Base-by-base conservation (phyloP, 169 alveolate genomes). In the Perkinsus chesapeaki region DNA sequence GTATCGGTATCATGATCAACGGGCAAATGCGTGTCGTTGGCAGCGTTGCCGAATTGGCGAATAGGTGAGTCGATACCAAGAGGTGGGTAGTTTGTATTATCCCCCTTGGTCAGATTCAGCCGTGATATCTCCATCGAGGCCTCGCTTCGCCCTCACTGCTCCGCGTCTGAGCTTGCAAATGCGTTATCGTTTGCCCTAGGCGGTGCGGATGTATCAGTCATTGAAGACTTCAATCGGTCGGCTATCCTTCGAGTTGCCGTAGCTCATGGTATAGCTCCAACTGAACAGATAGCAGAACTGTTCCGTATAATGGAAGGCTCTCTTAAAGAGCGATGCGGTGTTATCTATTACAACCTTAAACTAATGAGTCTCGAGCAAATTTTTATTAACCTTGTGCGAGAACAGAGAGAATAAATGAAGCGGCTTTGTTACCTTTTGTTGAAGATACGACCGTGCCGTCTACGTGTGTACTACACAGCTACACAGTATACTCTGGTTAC, bases 1-100 rank as follows among this genome's bases (percentile, higher is more conserved):
- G 96, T 92, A 95, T 97, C 95, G 98, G 97, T 31, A 97, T 97
- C 60, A 95, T 96, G 96, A 98, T 97, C 5, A 97, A 96, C 39
- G 98, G 98, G 47, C 82, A 82, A 1, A 96, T 97, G 37, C 94
- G 95, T 39, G 97, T 98, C 91, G 93, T 96, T 93, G 98, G 98
- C 0, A 92, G 97, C 39, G 93, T 96, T 39, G 91, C 95, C 91
- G 96, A 96, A 48, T 94, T 96, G 23, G 96, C 95, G 92, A 95
- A 93, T 91, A 96, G 94, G 94, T 95, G 91, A 5, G 12, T 60
- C 82, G 82, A 27, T 19, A 9, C 9, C 9, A 47, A 47, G 27
- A 19, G 19, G 72, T 47, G 9, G 19, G 72, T 47, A 19, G 9
- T 9, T 19, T 47, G 27, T 47, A 47, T 47, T 60, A 34, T 23